phyloP scores from a whole-genome alignment of 805 yeast genomes.

The Clavispora asparagi region DNA sequence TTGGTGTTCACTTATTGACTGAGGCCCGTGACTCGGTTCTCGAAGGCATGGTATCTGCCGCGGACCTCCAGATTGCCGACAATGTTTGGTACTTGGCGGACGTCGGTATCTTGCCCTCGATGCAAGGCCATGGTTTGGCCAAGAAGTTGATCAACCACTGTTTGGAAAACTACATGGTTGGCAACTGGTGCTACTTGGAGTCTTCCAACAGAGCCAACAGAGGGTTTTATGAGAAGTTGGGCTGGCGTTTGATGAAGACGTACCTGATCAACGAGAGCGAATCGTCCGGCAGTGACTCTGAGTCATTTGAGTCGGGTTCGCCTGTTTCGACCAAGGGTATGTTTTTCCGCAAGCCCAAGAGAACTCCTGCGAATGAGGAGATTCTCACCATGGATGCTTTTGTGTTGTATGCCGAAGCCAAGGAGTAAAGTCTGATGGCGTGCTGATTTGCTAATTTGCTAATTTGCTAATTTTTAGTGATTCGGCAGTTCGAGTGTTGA shows the following conservation, averaged over 20 bases:
- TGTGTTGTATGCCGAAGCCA: constrained; percentile 8
- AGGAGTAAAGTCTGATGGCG: neutral
- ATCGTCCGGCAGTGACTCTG: constrained; percentile 13
- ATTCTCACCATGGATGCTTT: constrained; percentile 15
- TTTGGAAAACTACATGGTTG: constrained; percentile 40
- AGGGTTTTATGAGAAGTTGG: constrained; percentile 49
- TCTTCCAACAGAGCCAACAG: constrained; percentile 52
- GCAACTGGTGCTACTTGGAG: constrained; percentile 44
- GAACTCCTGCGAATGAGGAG: constrained; percentile 3
- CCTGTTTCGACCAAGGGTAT: neutral
- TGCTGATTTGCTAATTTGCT: too few species aligned
- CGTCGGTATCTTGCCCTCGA: constrained; percentile 52
- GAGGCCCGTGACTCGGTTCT: constrained; percentile 41
- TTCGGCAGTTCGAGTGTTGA: constrained; percentile 7
- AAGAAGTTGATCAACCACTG: constrained; percentile 46
- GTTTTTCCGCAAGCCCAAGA: neutral
- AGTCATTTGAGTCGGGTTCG: constrained; percentile 1
- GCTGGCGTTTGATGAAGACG: constrained; percentile 36
- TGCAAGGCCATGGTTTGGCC: constrained; percentile 58
- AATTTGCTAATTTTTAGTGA: too few species aligned
- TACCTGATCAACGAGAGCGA: constrained; percentile 25
- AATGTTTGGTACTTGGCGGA: constrained; percentile 55
- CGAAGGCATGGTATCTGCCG: constrained; percentile 14
- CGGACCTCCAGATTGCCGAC: constrained; percentile 29
- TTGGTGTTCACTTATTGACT: constrained; percentile 43